A percentile compares a stretch with the other conserved stretches of the same genome.
Conservation (phyloP, 2,329 filamentous ascomycete species). For the Westerdykella aurantiaca region DNA sequence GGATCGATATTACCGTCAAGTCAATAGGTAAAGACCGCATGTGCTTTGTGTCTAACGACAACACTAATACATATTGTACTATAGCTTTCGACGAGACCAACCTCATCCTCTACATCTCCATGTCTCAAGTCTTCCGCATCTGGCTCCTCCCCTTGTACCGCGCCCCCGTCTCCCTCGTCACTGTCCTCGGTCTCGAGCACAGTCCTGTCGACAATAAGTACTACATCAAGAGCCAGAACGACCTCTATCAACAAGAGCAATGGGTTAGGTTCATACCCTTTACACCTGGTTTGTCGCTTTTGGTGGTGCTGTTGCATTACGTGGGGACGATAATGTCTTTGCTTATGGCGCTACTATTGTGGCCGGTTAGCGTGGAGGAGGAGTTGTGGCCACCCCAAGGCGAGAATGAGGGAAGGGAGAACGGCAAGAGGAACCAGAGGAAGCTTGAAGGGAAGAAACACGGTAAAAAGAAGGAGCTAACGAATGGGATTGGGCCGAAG, state of each 20-base stretch:
- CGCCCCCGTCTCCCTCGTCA: constrained; percentile 61
- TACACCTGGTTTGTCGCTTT: constrained; percentile 50
- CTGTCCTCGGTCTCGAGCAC: constrained; percentile 58
- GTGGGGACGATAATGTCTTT: constrained; percentile 61
- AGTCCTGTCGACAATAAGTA: constrained; percentile 48
- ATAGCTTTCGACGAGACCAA: constrained; percentile 62
- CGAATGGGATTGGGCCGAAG: constrained; percentile 9
- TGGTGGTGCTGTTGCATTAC: constrained; percentile 60
- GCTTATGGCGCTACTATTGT: constrained; percentile 49
- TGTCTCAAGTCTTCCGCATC: constrained; percentile 69
- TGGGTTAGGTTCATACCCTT: constrained; percentile 61
- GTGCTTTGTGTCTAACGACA: background rate
- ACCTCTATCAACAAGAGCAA: constrained; percentile 74
- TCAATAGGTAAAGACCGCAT: constrained; percentile 45
- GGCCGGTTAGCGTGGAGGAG: constrained; percentile 48
- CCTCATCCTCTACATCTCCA: constrained; percentile 64
- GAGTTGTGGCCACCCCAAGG: constrained; percentile 26
- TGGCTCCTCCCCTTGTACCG: constrained; percentile 73
- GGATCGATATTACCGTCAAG: constrained; percentile 62
- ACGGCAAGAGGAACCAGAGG: background rate
- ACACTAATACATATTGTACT: constrained; percentile 1
- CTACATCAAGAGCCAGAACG: constrained; percentile 70
- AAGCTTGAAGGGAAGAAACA: constrained; percentile 4
- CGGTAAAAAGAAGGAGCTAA: constrained; percentile 7
- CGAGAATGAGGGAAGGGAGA: background rate